Percentiles rank a stretch among this genome's conserved stretches.
Evolutionary conservation across 139 green algal genomes (phyloP).

Genomic region (Auxenochlorella pyrenoidosa): DNA sequence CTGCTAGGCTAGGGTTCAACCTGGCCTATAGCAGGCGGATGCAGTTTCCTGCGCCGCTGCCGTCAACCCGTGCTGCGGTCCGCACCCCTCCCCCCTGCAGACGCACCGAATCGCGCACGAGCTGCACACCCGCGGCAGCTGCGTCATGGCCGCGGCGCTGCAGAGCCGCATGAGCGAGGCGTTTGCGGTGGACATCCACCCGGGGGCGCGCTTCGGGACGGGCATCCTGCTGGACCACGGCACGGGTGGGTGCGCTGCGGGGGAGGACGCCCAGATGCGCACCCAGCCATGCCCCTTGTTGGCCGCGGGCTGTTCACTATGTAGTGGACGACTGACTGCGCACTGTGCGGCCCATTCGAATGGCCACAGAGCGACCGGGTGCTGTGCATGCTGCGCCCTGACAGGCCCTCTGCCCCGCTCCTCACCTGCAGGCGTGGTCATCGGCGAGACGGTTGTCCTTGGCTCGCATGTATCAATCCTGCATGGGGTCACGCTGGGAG

Average conservation of each 20-base stretch:
- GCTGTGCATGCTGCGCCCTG: neutral
- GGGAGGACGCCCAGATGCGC: too few relatives aligned
- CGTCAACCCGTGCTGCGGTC: too few relatives aligned
- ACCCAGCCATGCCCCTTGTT: too few relatives aligned
- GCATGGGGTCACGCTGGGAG: conserved; percentile 96
- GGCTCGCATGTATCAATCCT: conserved; percentile 77
- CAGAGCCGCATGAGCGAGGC: conserved; percentile 79
- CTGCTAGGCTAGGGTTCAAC: too few relatives aligned
- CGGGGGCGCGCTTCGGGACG: conserved; percentile 87
- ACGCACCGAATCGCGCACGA: conserved; percentile 91
- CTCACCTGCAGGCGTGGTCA: conserved; percentile 73
- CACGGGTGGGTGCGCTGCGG: neutral
- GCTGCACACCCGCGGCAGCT: conserved; percentile 81
- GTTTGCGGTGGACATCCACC: conserved; percentile 96
- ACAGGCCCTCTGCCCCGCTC: neutral
- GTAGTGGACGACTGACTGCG: too few relatives aligned
- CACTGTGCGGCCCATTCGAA: too few relatives aligned
- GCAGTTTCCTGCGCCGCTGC: too few relatives aligned
- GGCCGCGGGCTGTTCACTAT: too few relatives aligned
- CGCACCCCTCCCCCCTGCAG: neutral
- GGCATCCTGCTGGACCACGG: conserved; percentile 97
- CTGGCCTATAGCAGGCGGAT: too few relatives aligned
- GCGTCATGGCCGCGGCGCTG: conserved; percentile 81
- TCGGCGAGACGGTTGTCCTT: conserved; percentile 95
- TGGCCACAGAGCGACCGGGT: neutral